Base-by-base conservation (phyloP, 176 grass and related monocot species). In the Urochloa ruziziensis region DNA sequence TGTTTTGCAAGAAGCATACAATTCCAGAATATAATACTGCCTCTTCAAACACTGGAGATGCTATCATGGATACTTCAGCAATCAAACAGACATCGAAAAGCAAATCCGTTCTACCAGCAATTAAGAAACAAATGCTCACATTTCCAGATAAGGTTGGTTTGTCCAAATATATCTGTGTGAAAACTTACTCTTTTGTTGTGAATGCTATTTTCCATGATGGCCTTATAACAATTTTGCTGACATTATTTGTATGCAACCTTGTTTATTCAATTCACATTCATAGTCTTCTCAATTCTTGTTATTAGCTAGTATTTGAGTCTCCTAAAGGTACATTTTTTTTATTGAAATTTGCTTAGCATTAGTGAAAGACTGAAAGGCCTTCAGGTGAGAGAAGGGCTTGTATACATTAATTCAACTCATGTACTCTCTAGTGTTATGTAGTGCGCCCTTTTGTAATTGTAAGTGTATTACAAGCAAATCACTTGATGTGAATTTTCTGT, bases 91-190 rank as follows among this genome's bases (percentile, higher is more conserved):
- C 80, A 70, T 76, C 79, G 3, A 95, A 91, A 83, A 88, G 85
- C 75, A 99, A 89, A 89, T 77, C 91, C 24, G 67, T 91, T 72
- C 60, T 90, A 67, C 80, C 80, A 53, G 80, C 76, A 28, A 71
- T 96, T 86, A 99, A 99, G 85, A 99, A 94, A 82, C 87, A 94
- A 57, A 88, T 89, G 34, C 91, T 94, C 85, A 51, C 76, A 73
- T 87, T 99, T 87, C 96, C 93, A 6, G 93, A 96, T 89, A 99
- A 99, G 96, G 96, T 99, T 91, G 89, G 96, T 78, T 85, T 54
- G 10, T 28, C 60, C 64, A 27, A 68, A 74, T 54, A 2, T 42
- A 82, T 63, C 19, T 73, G 21, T 77, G 79, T 25, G 6, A 33
- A 39, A 29, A 49, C 73, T 72, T 34, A 32, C 67, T 70, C 15